Evolutionary conservation across 441 rosid species (phyloP).

Genomic region (Syzygium malaccense): DNA sequence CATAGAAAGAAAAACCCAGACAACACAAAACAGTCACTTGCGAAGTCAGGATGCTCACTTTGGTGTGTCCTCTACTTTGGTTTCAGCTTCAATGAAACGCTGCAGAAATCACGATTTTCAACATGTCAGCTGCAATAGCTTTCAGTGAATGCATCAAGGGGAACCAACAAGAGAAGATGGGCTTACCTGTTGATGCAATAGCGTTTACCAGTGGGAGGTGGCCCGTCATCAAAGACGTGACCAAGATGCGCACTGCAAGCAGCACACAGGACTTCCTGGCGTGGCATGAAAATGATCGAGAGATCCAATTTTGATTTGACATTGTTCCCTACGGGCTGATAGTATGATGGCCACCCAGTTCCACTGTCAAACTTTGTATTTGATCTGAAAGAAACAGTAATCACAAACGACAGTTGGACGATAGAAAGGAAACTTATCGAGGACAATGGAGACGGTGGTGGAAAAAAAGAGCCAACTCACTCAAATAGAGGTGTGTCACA

Average conservation of each 20-base stretch:
- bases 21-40: background rate
- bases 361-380: conserved; percentile 88
- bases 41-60: background rate
- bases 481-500: conserved; percentile 74
- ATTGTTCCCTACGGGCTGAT: conserved; percentile 60
- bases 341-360: conserved; percentile 96
- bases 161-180: background rate
- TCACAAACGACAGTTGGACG: background rate
- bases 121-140: background rate
- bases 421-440: background rate
- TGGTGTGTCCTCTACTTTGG: conserved; percentile 17
- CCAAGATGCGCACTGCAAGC: conserved; percentile 80
- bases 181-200: conserved; percentile 74
- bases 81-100: conserved; percentile 61
- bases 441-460: background rate
- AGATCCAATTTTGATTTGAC: conserved; percentile 68
- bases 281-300: conserved; percentile 87
- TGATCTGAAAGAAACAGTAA: conserved; percentile 38
- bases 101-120: conserved; percentile 18
- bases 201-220: conserved; percentile 77
- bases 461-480: conserved; percentile 27
- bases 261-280: conserved; percentile 69
- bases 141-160: background rate
- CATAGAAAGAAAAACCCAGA: background rate
- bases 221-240: conserved; percentile 83